Evolutionary conservation across 306 rosid genomes (phyloP).

Genomic region (Senna siamea): DNA sequence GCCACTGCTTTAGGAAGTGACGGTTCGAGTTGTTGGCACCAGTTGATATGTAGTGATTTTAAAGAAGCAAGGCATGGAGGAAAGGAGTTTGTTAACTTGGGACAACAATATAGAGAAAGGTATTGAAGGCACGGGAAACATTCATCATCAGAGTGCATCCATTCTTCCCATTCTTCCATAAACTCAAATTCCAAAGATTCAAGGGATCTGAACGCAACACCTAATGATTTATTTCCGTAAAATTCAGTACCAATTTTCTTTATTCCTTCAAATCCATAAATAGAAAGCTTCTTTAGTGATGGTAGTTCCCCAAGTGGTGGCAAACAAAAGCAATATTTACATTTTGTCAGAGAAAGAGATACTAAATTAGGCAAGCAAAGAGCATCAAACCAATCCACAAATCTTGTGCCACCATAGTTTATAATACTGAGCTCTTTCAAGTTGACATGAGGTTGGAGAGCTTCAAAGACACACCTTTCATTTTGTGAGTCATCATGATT

Average conservation of each 20-base stretch:
- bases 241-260: background rate
- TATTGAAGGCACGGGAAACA: conserved; percentile 23
- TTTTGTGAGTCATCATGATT: background rate
- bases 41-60: background rate
- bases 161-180: background rate
- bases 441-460: conserved; percentile 16
- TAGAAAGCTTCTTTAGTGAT: background rate
- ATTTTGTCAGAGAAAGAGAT: background rate
- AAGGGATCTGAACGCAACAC: background rate
- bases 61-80: conserved; percentile 26
- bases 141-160: background rate
- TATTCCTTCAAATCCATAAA: background rate
- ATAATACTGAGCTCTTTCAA: background rate
- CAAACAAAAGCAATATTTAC: background rate
- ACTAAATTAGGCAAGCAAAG: background rate
- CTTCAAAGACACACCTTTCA: conserved; percentile 7
- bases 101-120: conserved; percentile 1
- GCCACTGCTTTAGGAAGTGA: background rate
- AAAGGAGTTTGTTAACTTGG: conserved; percentile 1
- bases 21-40: background rate
- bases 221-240: too few relatives aligned
- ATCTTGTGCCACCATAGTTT: conserved; percentile 12
- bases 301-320: conserved; percentile 32
- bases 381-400: conserved; percentile 22
- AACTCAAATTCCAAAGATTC: background rate